Conservation (phyloP, 192 early-diverging fungal genomes). For the Thamnidium elegans region DNA sequence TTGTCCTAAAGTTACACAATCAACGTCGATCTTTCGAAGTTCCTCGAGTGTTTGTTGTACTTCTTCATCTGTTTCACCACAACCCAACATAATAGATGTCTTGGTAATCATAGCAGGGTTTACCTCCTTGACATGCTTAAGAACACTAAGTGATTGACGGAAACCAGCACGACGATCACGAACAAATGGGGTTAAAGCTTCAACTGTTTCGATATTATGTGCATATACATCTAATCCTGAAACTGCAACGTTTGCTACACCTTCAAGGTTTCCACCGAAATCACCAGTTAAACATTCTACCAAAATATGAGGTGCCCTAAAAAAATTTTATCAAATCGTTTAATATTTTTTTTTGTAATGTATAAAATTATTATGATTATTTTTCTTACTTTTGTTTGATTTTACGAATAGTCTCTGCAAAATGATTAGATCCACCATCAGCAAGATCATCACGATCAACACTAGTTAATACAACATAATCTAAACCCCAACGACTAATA, state of each 20-base stretch:
- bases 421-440: constrained; percentile 91
- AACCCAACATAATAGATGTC: constrained; percentile 96
- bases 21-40: constrained; percentile 77
- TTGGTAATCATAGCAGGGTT: constrained; percentile 87
- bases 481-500: constrained; percentile 91
- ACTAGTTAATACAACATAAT: constrained; percentile 96
- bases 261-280: constrained; percentile 75
- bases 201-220: constrained; percentile 98
- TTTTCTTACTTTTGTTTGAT: constrained; percentile 75
- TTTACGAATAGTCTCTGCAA: constrained; percentile 86
- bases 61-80: constrained; percentile 94
- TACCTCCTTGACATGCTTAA: constrained; percentile 82
- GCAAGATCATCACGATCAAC: constrained; percentile 95
- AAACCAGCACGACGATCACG: constrained; percentile 92
- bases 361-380: background rate
- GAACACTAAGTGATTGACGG: constrained; percentile 84
- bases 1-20: constrained; percentile 96
- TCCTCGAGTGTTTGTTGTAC: constrained; percentile 84
- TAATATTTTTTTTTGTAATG: background rate
- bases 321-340: background rate
- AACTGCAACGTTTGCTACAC: constrained; percentile 77
- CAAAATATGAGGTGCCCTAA: constrained; percentile 83
- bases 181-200: constrained; percentile 82
- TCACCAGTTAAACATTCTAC: constrained; percentile 97
- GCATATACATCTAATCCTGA: constrained; percentile 97